Conservation (phyloP, 805 yeast genomes). For the Zygosaccharomyces siamensis region DNA sequence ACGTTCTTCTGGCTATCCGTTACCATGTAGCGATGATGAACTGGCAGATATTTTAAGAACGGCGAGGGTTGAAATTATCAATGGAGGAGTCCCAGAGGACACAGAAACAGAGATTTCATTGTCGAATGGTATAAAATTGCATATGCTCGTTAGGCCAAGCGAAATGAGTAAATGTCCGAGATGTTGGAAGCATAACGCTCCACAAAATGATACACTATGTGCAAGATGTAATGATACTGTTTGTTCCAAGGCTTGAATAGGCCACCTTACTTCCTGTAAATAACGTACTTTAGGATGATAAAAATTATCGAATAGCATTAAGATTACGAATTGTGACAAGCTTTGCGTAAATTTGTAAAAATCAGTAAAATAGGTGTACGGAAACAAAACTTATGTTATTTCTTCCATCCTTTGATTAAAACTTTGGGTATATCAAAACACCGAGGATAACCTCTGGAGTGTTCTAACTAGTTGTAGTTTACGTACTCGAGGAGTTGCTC, state of each 20-base stretch:
- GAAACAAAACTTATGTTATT: too few relatives aligned
- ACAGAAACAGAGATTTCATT: slow-evolving; percentile 16
- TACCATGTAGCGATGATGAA: slow-evolving; percentile 37
- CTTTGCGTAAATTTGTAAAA: too few relatives aligned
- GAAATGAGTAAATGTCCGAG: slow-evolving; percentile 71
- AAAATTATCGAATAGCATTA: neutral
- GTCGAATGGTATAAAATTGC: slow-evolving; percentile 30
- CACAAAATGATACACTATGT: slow-evolving; percentile 53
- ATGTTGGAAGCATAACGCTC: slow-evolving; percentile 81
- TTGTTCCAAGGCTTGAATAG: neutral
- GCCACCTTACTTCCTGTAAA: neutral
- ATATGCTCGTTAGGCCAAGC: slow-evolving; percentile 38
- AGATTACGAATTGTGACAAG: neutral
- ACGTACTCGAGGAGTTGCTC: too few relatives aligned
- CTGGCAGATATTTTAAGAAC: slow-evolving; percentile 58
- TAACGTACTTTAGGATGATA: neutral
- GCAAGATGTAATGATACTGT: slow-evolving; percentile 51
- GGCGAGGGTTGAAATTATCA: slow-evolving; percentile 48
- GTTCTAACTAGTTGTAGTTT: too few relatives aligned
- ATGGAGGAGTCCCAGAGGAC: slow-evolving; percentile 21
- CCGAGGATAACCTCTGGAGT: too few relatives aligned
- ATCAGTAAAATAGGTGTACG: too few relatives aligned
- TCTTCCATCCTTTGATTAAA: too few relatives aligned
- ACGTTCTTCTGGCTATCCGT: slow-evolving; percentile 1
- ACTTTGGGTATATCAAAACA: too few relatives aligned